These are phyloP conservation scores for Alternaria panax DNA, from an alignment of 2,329 filamentous ascomycete genomes.

Conservation along the genomic window DNA sequence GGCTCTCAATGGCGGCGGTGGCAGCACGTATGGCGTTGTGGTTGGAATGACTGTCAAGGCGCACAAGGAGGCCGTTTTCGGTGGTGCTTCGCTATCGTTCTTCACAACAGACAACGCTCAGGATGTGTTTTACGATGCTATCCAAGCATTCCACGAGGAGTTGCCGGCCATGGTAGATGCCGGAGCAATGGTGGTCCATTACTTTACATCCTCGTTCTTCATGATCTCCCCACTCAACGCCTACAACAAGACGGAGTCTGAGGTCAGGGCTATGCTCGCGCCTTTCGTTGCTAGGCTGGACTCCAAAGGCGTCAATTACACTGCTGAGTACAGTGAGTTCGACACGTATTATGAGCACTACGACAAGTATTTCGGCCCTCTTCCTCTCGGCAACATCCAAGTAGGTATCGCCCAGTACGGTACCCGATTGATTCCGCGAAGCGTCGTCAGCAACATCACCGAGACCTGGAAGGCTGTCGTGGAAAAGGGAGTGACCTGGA, in stretches of 20 bases:
- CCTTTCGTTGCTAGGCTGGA: conserved; percentile 25
- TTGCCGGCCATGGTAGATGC: conserved; percentile 30
- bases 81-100: conserved; percentile 24
- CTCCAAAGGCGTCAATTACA: conserved; percentile 22
- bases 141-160: conserved; percentile 29
- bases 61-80: conserved; percentile 26
- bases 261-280: conserved; percentile 25
- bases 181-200: conserved; percentile 24
- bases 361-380: conserved; percentile 31
- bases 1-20: conserved; percentile 40
- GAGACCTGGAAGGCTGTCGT: conserved; percentile 25
- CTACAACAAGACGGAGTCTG: conserved; percentile 24
- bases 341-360: conserved; percentile 32
- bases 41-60: conserved; percentile 32
- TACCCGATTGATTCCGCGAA: conserved; percentile 26
- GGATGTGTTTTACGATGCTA: conserved; percentile 25
- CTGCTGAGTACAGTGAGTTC: conserved; percentile 21
- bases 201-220: conserved; percentile 27
- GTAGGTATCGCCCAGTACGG: conserved; percentile 30
- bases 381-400: conserved; percentile 29
- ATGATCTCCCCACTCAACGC: conserved; percentile 29
- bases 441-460: conserved; percentile 19
- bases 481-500: conserved; percentile 28
- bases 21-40: conserved; percentile 36
- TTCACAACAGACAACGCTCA: conserved; percentile 18